phyloP scores from a whole-genome alignment of 139 green algal genomes.

The Chlamydomonas schloesseri region DNA sequence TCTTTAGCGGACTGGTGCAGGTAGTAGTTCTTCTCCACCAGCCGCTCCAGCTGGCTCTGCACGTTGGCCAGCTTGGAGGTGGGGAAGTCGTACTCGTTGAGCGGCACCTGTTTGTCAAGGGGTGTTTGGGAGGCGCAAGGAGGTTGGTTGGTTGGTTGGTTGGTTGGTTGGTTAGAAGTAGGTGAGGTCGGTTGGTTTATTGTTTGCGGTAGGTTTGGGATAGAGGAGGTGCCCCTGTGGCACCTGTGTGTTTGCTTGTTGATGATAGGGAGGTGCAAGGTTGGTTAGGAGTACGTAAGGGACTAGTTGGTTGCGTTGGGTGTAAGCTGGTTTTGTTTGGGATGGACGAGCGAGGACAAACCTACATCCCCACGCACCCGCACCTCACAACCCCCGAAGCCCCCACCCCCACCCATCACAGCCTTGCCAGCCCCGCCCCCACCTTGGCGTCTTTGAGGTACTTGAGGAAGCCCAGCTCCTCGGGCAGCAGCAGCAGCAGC shows the following conservation, averaged over 20 bases:
- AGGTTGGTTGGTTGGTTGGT: neutral
- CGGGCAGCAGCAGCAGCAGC: conserved; percentile 95
- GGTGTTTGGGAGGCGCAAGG: neutral
- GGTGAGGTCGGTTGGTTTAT: no score
- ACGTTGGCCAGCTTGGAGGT: conserved; percentile 96
- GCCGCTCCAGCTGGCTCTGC: conserved; percentile 95
- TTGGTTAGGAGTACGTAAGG: no score
- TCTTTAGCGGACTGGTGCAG: conserved; percentile 90
- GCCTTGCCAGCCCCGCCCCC: neutral
- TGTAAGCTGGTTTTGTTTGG: no score
- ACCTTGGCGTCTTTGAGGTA: conserved; percentile 87
- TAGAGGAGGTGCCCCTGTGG: no score
- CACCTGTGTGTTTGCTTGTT: no score
- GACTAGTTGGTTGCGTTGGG: no score
- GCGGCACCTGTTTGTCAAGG: conserved; percentile 69
- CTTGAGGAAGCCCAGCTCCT: conserved; percentile 95
- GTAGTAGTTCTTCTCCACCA: conserved; percentile 99
- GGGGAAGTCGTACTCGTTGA: conserved; percentile 99
- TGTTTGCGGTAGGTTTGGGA: no score
- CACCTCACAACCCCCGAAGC: no score
- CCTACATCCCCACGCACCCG: neutral
- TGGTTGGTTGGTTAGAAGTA: no score
- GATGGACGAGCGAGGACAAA: no score
- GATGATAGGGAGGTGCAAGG: no score
- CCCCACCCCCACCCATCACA: neutral